These are phyloP conservation scores for Malbranchea zuffiana DNA, from an alignment of 2,329 filamentous ascomycete species.

Conservation along the genomic window DNA sequence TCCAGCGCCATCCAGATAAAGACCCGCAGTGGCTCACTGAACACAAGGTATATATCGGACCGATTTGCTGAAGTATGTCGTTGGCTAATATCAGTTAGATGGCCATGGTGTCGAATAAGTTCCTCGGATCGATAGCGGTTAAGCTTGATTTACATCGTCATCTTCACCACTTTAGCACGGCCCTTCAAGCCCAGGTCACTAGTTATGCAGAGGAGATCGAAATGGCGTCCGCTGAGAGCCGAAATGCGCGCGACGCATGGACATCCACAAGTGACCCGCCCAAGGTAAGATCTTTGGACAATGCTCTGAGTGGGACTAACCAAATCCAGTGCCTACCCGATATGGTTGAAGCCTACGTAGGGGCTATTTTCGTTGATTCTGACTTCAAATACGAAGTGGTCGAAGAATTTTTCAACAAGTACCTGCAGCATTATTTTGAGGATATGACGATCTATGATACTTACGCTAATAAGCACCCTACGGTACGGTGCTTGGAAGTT, in stretches of 20 bases:
- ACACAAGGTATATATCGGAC: slow-evolving; percentile 53
- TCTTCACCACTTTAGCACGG: slow-evolving; percentile 42
- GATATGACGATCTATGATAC: slow-evolving; percentile 82
- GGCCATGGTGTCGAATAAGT: slow-evolving; percentile 98
- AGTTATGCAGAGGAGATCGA: slow-evolving; percentile 37
- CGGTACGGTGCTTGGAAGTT: slow-evolving; percentile 31
- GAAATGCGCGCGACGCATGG: slow-evolving; percentile 34
- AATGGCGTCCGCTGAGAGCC: slow-evolving; percentile 22
- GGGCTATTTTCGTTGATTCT: slow-evolving; percentile 84
- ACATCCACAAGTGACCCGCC: slow-evolving; percentile 32
- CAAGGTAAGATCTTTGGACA: slow-evolving; percentile 28
- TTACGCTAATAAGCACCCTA: slow-evolving; percentile 77
- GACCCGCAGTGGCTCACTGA: slow-evolving; percentile 97
- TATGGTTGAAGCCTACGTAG: slow-evolving; percentile 78
- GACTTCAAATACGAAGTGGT: slow-evolving; percentile 65
- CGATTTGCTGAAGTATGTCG: neutral
- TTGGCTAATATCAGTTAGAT: slow-evolving; percentile 40
- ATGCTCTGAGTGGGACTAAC: slow-evolving; percentile 25
- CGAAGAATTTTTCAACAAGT: slow-evolving; percentile 61
- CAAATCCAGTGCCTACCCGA: slow-evolving; percentile 56
- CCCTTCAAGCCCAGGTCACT: slow-evolving; percentile 36
- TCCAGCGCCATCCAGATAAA: slow-evolving; percentile 60
- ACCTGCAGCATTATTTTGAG: slow-evolving; percentile 67
- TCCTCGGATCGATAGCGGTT: slow-evolving; percentile 72
- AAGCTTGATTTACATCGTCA: slow-evolving; percentile 66